These are phyloP conservation scores for Psophocarpus tetragonolobus DNA, from an alignment of 306 rosid species.

Conservation along the genomic window DNA sequence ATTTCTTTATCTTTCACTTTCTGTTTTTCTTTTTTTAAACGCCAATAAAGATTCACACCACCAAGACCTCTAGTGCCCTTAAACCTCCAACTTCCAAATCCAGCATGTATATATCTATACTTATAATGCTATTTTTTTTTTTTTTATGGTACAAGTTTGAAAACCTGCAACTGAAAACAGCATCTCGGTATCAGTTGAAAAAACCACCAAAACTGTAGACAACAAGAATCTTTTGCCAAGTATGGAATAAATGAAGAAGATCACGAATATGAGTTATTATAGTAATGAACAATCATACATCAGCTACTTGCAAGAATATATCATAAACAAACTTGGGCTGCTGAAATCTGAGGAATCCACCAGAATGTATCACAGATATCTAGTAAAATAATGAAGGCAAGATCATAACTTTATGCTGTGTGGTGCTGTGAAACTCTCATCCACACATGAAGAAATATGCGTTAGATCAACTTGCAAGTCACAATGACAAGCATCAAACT, in stretches of 20 bases:
- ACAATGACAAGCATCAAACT: conserved; percentile 58
- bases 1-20: conserved; percentile 50
- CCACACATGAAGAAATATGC: conserved; percentile 56
- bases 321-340: conserved; percentile 44
- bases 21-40: conserved; percentile 59
- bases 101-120: conserved; percentile 38
- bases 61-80: conserved; percentile 42
- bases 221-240: conserved; percentile 76
- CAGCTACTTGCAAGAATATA: conserved; percentile 68
- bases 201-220: conserved; percentile 94
- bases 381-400: conserved; percentile 60
- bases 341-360: conserved; percentile 76
- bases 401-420: conserved; percentile 52
- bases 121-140: background rate
- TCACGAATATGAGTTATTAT: conserved; percentile 41
- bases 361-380: conserved; percentile 67
- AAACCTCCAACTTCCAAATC: conserved; percentile 76
- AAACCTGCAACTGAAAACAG: conserved; percentile 94
- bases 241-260: conserved; percentile 68
- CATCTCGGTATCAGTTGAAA: conserved; percentile 91
- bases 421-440: conserved; percentile 38
- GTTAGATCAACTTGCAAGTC: conserved; percentile 41
- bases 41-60: conserved; percentile 50
- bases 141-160: conserved; percentile 56
- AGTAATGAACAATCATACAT: conserved; percentile 56